phyloP scores from a whole-genome alignment of 441 rosid species.

The Daphne laureola region DNA sequence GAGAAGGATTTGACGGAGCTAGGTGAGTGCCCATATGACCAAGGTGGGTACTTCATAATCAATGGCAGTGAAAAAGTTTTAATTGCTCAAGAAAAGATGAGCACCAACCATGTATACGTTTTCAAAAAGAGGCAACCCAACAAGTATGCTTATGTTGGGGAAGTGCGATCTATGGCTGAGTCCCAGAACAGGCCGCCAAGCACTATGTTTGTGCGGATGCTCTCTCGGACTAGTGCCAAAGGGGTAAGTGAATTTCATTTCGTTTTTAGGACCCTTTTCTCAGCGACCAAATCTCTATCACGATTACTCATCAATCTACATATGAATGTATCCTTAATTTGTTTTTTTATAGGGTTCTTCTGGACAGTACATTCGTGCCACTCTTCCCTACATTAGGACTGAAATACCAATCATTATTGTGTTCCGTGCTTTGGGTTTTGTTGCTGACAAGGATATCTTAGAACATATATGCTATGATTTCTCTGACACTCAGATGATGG shows the following conservation, averaged over 20 bases:
- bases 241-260: conserved; percentile 47
- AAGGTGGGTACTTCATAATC: conserved; percentile 95
- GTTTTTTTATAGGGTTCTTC: conserved; percentile 63
- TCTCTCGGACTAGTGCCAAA: conserved; percentile 84
- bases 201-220: conserved; percentile 96
- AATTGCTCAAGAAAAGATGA: conserved; percentile 99
- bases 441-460: conserved; percentile 89
- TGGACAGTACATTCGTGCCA: conserved; percentile 87
- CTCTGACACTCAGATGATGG: conserved; percentile 93
- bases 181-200: conserved; percentile 92
- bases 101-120: conserved; percentile 92
- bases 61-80: conserved; percentile 97
- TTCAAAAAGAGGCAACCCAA: conserved; percentile 96
- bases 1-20: conserved; percentile 97
- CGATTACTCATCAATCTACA: background rate
- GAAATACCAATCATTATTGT: conserved; percentile 96
- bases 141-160: conserved; percentile 81
- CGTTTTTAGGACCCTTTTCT: background rate
- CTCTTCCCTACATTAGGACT: conserved; percentile 90
- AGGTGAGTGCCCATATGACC: conserved; percentile 98
- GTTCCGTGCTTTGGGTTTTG: conserved; percentile 94
- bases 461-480: conserved; percentile 93
- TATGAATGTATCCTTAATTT: background rate
- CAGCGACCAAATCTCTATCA: background rate
- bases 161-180: conserved; percentile 96